Conservation (phyloP, 495 filamentous ascomycete genomes). For the Penicillium longicatenatum region DNA sequence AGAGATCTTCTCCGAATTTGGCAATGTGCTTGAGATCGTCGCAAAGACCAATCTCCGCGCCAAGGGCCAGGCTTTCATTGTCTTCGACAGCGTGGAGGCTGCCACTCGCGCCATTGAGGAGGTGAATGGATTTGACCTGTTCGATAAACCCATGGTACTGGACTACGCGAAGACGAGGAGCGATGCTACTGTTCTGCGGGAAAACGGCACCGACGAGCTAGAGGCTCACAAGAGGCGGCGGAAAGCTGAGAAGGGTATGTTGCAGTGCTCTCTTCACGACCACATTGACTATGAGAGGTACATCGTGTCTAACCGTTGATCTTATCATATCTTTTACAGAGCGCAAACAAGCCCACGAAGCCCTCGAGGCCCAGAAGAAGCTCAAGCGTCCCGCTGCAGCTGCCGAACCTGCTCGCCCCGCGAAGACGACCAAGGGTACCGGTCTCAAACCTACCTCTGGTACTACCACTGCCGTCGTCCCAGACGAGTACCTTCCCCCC, state of each 20-base stretch:
- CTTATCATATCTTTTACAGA: constrained; percentile 51
- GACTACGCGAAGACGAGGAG: constrained; percentile 83
- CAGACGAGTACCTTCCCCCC: constrained; percentile 95
- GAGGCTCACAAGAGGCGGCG: constrained; percentile 85
- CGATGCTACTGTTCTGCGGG: constrained; percentile 79
- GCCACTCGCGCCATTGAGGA: constrained; percentile 83
- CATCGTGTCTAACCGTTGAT: constrained; percentile 10
- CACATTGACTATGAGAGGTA: background rate
- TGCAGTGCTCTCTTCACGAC: constrained; percentile 1
- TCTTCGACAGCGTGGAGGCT: constrained; percentile 78
- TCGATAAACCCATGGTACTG: constrained; percentile 88
- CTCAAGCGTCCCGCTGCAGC: constrained; percentile 68
- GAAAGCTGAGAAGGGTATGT: constrained; percentile 86
- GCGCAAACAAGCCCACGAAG: constrained; percentile 85
- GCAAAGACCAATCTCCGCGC: constrained; percentile 90
- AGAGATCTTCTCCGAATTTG: constrained; percentile 88
- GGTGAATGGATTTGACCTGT: constrained; percentile 90
- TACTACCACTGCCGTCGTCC: constrained; percentile 73
- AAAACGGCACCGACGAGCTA: constrained; percentile 76
- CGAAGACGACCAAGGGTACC: constrained; percentile 72
- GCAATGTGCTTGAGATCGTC: constrained; percentile 86
- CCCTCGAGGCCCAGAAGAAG: constrained; percentile 78
- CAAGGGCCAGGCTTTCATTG: constrained; percentile 95
- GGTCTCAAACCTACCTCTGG: constrained; percentile 80
- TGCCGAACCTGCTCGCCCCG: constrained; percentile 58